Conservation (phyloP, 345 rosid species). For the Gossypioides kirkii region DNA sequence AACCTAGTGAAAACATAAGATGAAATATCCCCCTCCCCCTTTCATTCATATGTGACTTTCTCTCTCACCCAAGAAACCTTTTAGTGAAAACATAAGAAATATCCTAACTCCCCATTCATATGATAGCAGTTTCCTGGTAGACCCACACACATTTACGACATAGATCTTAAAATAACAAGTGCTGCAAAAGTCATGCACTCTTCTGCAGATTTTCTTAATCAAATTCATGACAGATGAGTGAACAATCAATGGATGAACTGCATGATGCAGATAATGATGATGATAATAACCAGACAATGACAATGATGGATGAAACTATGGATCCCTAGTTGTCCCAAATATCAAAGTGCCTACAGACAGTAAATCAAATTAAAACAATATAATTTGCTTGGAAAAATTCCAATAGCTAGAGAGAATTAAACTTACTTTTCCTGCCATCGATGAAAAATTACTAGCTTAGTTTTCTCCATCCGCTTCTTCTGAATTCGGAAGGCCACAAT, state of each 20-base stretch:
- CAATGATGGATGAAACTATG: background rate
- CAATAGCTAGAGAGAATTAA: slow-evolving; percentile 13
- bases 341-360: background rate
- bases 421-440: slow-evolving; percentile 53
- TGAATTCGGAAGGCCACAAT: slow-evolving; percentile 77
- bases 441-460: slow-evolving; percentile 57
- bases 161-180: background rate
- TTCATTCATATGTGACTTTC: background rate
- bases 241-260: background rate
- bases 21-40: background rate
- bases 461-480: slow-evolving; percentile 53
- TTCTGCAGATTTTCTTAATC: background rate
- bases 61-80: background rate
- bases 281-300: background rate
- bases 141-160: background rate
- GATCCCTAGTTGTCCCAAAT: background rate
- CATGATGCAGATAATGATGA: background rate
- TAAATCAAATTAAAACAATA: background rate
- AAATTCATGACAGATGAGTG: background rate
- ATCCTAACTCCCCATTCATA: background rate
- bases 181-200: background rate
- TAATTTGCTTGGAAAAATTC: background rate
- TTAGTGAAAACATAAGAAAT: too few relatives aligned
- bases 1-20: background rate
- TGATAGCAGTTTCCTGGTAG: background rate